Base-by-base conservation (phyloP, 2,329 filamentous ascomycete species). In the Emmonsiellopsis sp. region DNA sequence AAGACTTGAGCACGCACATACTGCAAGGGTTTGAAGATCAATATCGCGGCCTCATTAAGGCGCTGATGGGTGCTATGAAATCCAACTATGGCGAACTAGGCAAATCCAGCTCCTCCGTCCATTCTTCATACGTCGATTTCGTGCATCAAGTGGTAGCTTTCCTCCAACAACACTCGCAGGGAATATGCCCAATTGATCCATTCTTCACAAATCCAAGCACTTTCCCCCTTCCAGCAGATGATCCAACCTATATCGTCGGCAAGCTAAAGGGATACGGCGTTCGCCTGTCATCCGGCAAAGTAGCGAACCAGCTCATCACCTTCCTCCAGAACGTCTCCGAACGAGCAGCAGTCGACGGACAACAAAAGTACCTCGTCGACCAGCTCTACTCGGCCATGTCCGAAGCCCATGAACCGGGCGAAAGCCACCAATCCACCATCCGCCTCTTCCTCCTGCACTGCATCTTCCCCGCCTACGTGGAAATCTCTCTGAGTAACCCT, bases 201-300 rank as follows among this genome's bases (percentile, higher is more conserved):
- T 84, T 83, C 70, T 84, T 84, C 65, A 82, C 77, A 1, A 77
- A 84, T 58, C 80, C 81, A 1, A 68, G 73, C 1, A 73, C 75
- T 0, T 85, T 85, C 62, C 82, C 82, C 2, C 68, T 84, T 4
- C 82, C 82, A 5, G 73, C 74, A 2, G 71, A 68, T 1, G 82
- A 85, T 61, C 82, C 82, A 1, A 78, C 74, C 0, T 85, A 85
- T 62, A 80, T 85, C 26, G 77, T 83, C 4, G 81, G 79, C 7
- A 76, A 76, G 54, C 68, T 85, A 34, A 81, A 79, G 58, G 76
- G 79, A 44, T 85, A 84, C 56, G 76, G 74, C 10, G 70, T 78
- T 1, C 81, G 79, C 58, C 66, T 83, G 2, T 66, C 65, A 2
- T 72, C 77, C 26, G 57, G 68, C 7, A 75, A 76, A 54, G 73